Base-by-base conservation (phyloP, 2,329 filamentous ascomycete species). In the Pseudohalonectria lignicola region DNA sequence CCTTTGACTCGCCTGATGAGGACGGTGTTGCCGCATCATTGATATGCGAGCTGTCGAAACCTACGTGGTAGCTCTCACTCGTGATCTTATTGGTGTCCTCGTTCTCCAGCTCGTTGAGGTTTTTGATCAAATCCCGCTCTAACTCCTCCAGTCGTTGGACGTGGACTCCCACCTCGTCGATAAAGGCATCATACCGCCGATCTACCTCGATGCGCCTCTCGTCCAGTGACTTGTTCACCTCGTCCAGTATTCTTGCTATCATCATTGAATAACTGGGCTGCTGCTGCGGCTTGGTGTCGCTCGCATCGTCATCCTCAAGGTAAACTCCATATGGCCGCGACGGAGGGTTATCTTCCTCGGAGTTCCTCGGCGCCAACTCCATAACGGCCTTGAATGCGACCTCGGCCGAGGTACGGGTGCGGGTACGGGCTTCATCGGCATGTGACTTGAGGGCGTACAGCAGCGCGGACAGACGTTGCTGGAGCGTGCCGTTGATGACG, bases 181-280 rank as follows among this genome's bases (percentile, higher is more conserved):
- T 68, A 66, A 93, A 94, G 37, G 74, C 80, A 34, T 74, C 68
- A 54, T 84, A 87, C 36, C 84, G 66, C 48, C 80, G 74, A 15
- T 74, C 69, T 0, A 74, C 69, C 29, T 66, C 64, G 0, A 74
- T 66, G 43, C 81, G 77, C 59, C 82, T 82, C 54, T 87, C 83
- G 40, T 88, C 84, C 26, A 94, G 68, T 36, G 85, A 78, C 60
- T 76, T 71, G 52, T 94, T 95, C 31, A 96, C 87, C 60, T 94
- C 84, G 52, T 98, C 92, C 16, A 96, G 74, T 50, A 98, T 61
- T n/a, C 81, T 78, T n/a, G 85, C 85, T 82, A 98, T 88, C 92
- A 98, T 98, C 67, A 92, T 86, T 29, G 86, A 92, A 55, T 94
- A 98, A 12, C 80, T 82, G 1, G 85, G 86, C 50, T 85, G 76